Evolutionary conservation across 495 filamentous ascomycete species (phyloP).

Genomic region (Aspergillus cristatus): DNA sequence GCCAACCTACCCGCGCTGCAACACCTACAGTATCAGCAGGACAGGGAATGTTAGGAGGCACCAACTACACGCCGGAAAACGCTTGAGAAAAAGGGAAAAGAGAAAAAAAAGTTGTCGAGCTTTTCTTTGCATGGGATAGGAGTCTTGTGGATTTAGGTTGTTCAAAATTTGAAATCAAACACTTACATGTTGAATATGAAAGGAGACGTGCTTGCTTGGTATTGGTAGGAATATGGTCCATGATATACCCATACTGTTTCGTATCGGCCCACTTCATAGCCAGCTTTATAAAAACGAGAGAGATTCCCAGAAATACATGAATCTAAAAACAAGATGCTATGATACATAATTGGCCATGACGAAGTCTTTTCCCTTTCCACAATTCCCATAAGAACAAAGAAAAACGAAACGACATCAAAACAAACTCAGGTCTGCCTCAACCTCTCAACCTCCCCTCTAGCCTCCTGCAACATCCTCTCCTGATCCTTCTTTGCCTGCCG

Average conservation of each 20-base stretch:
- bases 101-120: slow-evolving; percentile 1
- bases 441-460: slow-evolving; percentile 37
- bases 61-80: slow-evolving; percentile 57
- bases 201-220: too few relatives aligned
- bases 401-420: slow-evolving; percentile 8
- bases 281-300: slow-evolving; percentile 5
- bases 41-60: slow-evolving; percentile 54
- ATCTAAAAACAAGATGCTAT: slow-evolving; percentile 26
- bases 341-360: slow-evolving; percentile 25
- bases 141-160: slow-evolving; percentile 8
- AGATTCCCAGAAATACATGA: slow-evolving; percentile 19
- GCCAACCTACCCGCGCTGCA: slow-evolving; percentile 30
- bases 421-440: slow-evolving; percentile 19
- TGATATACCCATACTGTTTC: slow-evolving; percentile 1
- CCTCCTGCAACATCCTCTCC: slow-evolving; percentile 55
- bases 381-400: slow-evolving; percentile 4
- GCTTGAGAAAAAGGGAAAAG: slow-evolving; percentile 23
- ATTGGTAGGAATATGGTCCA: too few relatives aligned
- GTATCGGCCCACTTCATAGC: slow-evolving; percentile 1
- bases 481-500: slow-evolving; percentile 52
- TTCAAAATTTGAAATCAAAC: not conserved
- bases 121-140: not conserved
- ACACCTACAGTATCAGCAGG: slow-evolving; percentile 21
- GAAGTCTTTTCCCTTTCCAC: slow-evolving; percentile 4
- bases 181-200: too few relatives aligned